Percentiles rank a stretch among this genome's conserved stretches.
These are phyloP conservation scores for Pelagophyceae sp. DNA, from an alignment of 352 stramenopile genomes.

Conservation along the genomic window DNA sequence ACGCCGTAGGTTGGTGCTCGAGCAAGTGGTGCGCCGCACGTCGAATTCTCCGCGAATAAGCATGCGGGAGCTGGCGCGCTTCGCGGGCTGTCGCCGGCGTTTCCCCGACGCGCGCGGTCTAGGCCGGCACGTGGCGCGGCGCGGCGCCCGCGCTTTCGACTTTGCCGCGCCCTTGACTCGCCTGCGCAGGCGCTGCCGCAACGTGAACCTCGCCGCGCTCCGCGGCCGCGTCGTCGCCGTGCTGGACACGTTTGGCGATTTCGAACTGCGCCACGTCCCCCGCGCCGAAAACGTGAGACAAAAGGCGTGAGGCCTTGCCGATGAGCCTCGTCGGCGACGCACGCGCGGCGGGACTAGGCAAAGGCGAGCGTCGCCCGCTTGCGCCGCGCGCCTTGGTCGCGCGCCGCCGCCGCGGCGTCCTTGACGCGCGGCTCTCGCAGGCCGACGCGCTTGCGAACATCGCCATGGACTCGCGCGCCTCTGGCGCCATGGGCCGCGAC, in stretches of 20 bases:
- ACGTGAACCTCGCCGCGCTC: background rate
- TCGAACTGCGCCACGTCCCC: background rate
- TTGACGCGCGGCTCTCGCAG: background rate
- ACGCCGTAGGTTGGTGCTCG: background rate
- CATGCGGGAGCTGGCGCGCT: too few relatives aligned
- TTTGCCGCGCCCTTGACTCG: background rate
- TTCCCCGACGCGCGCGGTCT: too few relatives aligned
- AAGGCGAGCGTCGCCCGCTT: background rate
- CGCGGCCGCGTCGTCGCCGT: background rate
- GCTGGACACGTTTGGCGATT: background rate
- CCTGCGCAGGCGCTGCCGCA: background rate
- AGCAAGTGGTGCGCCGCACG: background rate
- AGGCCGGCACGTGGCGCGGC: too few relatives aligned
- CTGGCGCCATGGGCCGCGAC: too few relatives aligned
- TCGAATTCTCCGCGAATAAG: too few relatives aligned
- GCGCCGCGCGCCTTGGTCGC: background rate
- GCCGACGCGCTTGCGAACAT: background rate
- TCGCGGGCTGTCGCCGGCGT: too few relatives aligned
- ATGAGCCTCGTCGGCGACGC: too few relatives aligned
- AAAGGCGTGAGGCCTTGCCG: too few relatives aligned
- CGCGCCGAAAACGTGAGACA: background rate
- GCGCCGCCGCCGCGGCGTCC: background rate
- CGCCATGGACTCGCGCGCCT: background rate
- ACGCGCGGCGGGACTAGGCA: background rate
- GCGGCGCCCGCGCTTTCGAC: too few relatives aligned